Conservation (phyloP, 1,284 basidiomycete species). For the Vanrija humicola region DNA sequence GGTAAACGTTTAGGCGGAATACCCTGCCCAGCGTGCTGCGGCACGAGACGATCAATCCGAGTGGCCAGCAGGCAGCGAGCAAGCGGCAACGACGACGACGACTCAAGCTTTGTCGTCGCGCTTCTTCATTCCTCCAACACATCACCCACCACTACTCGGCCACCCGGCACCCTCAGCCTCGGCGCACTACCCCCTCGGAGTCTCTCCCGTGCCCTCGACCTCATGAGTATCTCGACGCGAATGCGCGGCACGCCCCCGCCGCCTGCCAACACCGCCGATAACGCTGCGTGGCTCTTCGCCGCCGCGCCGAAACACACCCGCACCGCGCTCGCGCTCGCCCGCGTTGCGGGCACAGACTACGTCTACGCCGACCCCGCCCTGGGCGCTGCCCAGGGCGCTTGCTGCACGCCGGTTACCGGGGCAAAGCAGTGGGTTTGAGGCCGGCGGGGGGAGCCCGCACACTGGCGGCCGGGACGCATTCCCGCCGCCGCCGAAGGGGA, state of each 20-base stretch:
- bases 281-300: constrained; percentile 16
- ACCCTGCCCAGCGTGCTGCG: no score
- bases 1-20: constrained; percentile 19
- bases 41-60: no score
- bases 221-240: constrained; percentile 3
- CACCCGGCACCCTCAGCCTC: constrained; percentile 6
- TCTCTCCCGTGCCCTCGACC: background rate
- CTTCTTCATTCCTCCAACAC: background rate
- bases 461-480: background rate
- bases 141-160: background rate
- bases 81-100: no score
- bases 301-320: constrained; percentile 22
- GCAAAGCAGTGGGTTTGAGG: constrained; percentile 51
- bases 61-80: no score
- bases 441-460: constrained; percentile 48
- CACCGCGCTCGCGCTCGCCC: constrained; percentile 42
- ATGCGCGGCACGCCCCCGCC: background rate
- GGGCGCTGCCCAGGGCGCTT: constrained; percentile 18
- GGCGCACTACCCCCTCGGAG: constrained; percentile 1
- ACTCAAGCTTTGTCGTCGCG: background rate
- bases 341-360: constrained; percentile 43
- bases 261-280: background rate
- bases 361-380: constrained; percentile 26
- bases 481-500: constrained; percentile 1
- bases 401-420: constrained; percentile 40